phyloP scores from a whole-genome alignment of 345 rosid species.

The Salix udensis region DNA sequence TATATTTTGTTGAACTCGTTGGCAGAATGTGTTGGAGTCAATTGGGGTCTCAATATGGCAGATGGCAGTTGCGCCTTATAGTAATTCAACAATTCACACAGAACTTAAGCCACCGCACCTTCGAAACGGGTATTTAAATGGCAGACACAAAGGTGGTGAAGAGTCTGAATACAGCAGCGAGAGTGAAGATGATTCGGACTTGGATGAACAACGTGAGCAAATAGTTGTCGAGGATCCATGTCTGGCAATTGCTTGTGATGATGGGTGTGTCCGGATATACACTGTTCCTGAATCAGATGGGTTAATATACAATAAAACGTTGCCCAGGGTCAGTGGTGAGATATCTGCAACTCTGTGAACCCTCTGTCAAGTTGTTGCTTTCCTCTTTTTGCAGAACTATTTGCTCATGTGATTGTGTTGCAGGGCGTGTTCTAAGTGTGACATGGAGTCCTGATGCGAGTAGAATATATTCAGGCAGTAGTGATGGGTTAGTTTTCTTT shows the following conservation, averaged over 20 bases:
- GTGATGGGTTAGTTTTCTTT: conserved; percentile 74
- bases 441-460: conserved; percentile 64
- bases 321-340: conserved; percentile 99
- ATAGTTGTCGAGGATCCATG: conserved; percentile 34
- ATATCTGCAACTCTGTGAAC: conserved; percentile 26
- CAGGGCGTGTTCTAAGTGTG: conserved; percentile 80
- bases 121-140: conserved; percentile 53
- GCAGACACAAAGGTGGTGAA: conserved; percentile 28
- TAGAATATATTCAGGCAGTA: conserved; percentile 73
- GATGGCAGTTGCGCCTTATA: conserved; percentile 63
- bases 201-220: conserved; percentile 37
- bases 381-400: conserved; percentile 13
- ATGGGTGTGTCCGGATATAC: conserved; percentile 77
- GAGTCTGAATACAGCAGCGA: conserved; percentile 55
- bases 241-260: conserved; percentile 77
- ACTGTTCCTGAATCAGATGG: conserved; percentile 47
- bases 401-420: conserved; percentile 13
- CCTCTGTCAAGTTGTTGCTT: conserved; percentile 9
- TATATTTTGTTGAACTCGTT: conserved; percentile 4
- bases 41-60: conserved; percentile 88
- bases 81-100: conserved; percentile 10
- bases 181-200: conserved; percentile 53
- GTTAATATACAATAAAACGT: conserved; percentile 55
- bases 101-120: conserved; percentile 31
- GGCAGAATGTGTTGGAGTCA: conserved; percentile 70